These are phyloP conservation scores for Inga leiocalycina DNA, from an alignment of 306 rosid genomes.

Conservation along the genomic window DNA sequence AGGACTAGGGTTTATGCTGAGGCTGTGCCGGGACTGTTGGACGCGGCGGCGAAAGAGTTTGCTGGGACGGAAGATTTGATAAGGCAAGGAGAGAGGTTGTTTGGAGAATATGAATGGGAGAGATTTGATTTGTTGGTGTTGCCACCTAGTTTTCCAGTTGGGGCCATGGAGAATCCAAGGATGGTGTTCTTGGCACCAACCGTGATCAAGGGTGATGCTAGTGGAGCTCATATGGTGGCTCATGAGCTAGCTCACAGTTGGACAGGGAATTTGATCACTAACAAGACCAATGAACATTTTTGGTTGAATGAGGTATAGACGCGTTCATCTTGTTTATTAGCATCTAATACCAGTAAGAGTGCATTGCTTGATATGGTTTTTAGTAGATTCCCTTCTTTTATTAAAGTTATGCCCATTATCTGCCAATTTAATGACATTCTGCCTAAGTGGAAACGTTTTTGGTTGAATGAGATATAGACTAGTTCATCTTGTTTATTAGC, in stretches of 20 bases:
- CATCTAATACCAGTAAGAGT: not conserved
- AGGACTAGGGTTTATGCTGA: conserved; percentile 89
- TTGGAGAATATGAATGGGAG: conserved; percentile 85
- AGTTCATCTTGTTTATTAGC: not conserved
- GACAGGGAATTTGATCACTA: conserved; percentile 96
- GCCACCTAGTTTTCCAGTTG: conserved; percentile 94
- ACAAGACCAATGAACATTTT: conserved; percentile 87
- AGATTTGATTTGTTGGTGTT: conserved; percentile 84
- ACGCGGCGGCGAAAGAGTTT: conserved; percentile 75
- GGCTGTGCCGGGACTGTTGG: conserved; percentile 54
- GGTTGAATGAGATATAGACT: conserved; percentile 85
- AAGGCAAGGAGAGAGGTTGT: conserved; percentile 75
- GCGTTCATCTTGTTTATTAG: not conserved
- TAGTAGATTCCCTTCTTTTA: not conserved
- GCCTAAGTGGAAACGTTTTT: conserved; percentile 57
- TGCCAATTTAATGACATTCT: conserved; percentile 6
- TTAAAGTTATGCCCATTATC: not conserved
- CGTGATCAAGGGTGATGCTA: conserved; percentile 83
- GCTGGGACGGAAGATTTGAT: conserved; percentile 84
- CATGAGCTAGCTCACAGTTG: conserved; percentile 97
- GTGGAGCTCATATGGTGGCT: conserved; percentile 91
- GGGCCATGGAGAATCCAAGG: conserved; percentile 97
- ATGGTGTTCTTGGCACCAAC: conserved; percentile 94
- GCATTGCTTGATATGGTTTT: not conserved
- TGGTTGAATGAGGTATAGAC: conserved; percentile 92